Evolutionary conservation across 768 basidiomycete species (phyloP).

Genomic region (Phaeolepiota aurea): DNA sequence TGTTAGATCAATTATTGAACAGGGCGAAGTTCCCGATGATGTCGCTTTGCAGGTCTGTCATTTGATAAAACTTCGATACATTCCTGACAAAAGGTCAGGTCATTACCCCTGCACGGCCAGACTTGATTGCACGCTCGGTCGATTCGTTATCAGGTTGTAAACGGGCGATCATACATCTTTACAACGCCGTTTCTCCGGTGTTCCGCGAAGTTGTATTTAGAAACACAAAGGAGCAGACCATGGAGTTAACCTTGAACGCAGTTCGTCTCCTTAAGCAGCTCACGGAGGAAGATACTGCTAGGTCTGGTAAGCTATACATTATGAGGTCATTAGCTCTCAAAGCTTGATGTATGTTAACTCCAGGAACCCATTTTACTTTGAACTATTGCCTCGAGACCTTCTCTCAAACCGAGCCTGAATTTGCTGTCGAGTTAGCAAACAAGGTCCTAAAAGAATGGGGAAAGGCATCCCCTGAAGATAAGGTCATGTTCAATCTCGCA

Average conservation of each 20-base stretch:
- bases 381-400: conserved; percentile 95
- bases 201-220: conserved; percentile 94
- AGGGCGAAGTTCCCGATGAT: conserved; percentile 80
- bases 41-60: conserved; percentile 86
- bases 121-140: conserved; percentile 87
- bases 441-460: conserved; percentile 92
- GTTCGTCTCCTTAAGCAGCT: conserved; percentile 80
- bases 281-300: conserved; percentile 68
- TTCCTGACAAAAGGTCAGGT: conserved; percentile 47
- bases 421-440: conserved; percentile 88
- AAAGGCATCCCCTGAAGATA: conserved; percentile 70
- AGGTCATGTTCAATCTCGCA: conserved; percentile 98
- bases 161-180: conserved; percentile 95
- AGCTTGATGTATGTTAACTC: neutral
- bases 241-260: conserved; percentile 81
- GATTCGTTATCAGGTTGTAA: conserved; percentile 87
- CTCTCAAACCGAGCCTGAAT: conserved; percentile 95
- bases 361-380: conserved; percentile 4
- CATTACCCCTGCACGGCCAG: conserved; percentile 91
- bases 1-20: conserved; percentile 82
- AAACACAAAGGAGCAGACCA: conserved; percentile 85
- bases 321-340: conserved; percentile 35
- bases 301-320: conserved; percentile 78
- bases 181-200: conserved; percentile 91
- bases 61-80: neutral